Evolutionary conservation across 345 rosid species (phyloP).

Genomic region (Rubroshorea leprosula): DNA sequence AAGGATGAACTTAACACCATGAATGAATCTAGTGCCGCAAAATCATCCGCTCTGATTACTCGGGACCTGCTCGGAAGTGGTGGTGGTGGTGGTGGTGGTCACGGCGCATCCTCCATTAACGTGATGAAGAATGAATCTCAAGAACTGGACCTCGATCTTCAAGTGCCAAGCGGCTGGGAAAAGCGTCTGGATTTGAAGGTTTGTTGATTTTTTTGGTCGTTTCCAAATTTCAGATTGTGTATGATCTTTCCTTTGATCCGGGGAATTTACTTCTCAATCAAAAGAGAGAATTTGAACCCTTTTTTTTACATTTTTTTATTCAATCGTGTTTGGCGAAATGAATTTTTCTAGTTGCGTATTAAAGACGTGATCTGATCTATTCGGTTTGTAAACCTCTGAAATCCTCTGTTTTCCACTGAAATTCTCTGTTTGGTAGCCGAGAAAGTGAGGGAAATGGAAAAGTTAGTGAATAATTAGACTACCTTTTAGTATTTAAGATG

Average conservation of each 20-base stretch:
- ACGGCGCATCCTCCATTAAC: background rate
- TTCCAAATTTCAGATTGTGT: background rate
- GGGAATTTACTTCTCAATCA: slow-evolving; percentile 6
- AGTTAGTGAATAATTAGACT: too few species aligned
- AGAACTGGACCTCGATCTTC: slow-evolving; percentile 83
- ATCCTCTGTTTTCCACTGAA: background rate
- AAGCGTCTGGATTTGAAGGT: slow-evolving; percentile 89
- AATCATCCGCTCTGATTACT: slow-evolving; percentile 46
- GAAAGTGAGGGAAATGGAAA: slow-evolving; percentile 8
- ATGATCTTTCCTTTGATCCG: slow-evolving; percentile 10
- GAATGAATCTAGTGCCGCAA: slow-evolving; percentile 11
- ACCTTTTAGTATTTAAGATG: too few species aligned
- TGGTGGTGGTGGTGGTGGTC: slow-evolving; percentile 13
- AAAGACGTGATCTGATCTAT: background rate
- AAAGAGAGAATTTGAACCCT: too few species aligned
- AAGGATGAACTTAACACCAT: background rate
- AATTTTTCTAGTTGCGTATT: background rate
- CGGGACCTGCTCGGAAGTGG: slow-evolving; percentile 61
- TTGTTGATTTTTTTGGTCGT: background rate
- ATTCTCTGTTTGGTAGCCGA: slow-evolving; percentile 16
- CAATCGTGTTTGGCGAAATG: background rate
- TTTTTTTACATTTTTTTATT: background rate
- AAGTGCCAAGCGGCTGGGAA: slow-evolving; percentile 81
- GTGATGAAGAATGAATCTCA: slow-evolving; percentile 34
- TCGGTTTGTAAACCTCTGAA: background rate